Evolutionary conservation across 371 early-diverging fungal genomes (phyloP), one percentile per base, ranked within the genome.

Genomic region (Rhizopus delemar): DNA sequence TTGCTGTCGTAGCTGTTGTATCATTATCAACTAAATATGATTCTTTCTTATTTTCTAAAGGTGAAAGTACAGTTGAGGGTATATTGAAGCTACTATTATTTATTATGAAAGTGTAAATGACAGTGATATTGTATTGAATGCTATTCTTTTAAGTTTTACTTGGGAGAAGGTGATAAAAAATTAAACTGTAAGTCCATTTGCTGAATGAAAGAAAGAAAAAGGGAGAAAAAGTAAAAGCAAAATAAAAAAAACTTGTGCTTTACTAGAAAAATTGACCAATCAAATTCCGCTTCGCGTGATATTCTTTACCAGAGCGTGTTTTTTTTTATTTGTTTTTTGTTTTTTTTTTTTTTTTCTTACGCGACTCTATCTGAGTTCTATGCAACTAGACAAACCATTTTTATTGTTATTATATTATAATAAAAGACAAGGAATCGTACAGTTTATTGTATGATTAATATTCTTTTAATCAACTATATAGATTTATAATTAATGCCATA

Each of bases 311-410:
- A 28, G 8, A 48, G n/a, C 48, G 48, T 48, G 48, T 28, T 48
- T 48, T 48, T 48, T 48, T 48, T 48, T 2, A 12, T 7, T 15
- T 15, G 7, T 45, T 38, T 38, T 36, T 36, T 36, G 39, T 45
- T 16, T 45, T 45, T 45, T 45, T 45, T 45, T 46, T 46, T 46
- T 46, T 48, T 48, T 48, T 22, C 8, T 48, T 5, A 43, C 43
- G 43, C 43, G 43, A 43, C 11, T 22, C 22, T 22, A 22, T 22
- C 22, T 22, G 22, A 22, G 22, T 22, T 22, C 22, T 22, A 2
- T 22, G 22, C 22, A 22, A 22, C 22, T 22, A 22, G 22, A 22
- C 22, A 22, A 22, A 22, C 22, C 22, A 22, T 22, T 22, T 22
- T 22, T 22, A 22, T 22, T 22, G 22, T 22, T 22, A 22, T 22